Conservation (phyloP, 148 eudicot species). For the Silene uniflora region DNA sequence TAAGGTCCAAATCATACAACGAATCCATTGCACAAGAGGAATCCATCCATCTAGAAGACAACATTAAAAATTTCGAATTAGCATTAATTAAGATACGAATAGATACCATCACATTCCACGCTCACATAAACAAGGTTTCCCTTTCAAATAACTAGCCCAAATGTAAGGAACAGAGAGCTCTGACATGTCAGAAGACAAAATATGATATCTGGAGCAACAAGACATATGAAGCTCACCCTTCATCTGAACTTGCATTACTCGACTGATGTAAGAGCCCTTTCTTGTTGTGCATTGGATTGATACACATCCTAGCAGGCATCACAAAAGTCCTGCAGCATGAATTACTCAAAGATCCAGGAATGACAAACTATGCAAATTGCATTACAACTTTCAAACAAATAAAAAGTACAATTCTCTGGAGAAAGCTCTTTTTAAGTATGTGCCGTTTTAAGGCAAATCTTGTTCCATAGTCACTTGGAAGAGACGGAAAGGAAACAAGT, state of each 20-base stretch:
- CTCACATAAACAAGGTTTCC: constrained; percentile 13
- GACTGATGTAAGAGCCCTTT: constrained; percentile 70
- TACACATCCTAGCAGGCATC: constrained; percentile 96
- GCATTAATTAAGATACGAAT: constrained; percentile 15
- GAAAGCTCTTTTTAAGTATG: too few relatives aligned
- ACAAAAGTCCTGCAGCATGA: constrained; percentile 74
- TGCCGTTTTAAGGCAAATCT: not conserved
- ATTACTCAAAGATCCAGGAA: constrained; percentile 1
- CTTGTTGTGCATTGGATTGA: constrained; percentile 84
- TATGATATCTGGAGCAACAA: not conserved
- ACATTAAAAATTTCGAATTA: constrained; percentile 18
- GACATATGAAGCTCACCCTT: constrained; percentile 42
- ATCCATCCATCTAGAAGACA: constrained; percentile 66
- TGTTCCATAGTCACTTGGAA: not conserved
- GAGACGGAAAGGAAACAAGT: not conserved
- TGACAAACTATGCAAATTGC: not conserved
- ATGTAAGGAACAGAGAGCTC: not conserved
- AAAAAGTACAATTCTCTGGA: not conserved
- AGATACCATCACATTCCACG: constrained; percentile 20
- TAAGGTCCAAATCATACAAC: constrained; percentile 79
- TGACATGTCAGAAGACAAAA: not conserved
- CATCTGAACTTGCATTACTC: constrained; percentile 44
- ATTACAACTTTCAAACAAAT: not conserved
- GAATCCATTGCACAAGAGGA: constrained; percentile 83
- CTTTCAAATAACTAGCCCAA: constrained; percentile 12